Conservation (phyloP, 306 rosid genomes). For the Malus domestica region ASM211411v1 NC_041791.1:21134001-21134500, state of each 20-base stretch:
- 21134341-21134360: too few species aligned
- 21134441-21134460: background rate
- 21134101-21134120: background rate
- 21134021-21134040: slow-evolving; percentile 3
- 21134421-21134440: background rate
- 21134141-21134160: background rate
- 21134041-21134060: background rate
- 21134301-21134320: background rate
- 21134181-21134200: slow-evolving; percentile 73
- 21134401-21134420: background rate
- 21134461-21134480: background rate
- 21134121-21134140: background rate
- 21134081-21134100: background rate
- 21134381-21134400: too few species aligned
- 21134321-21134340: background rate
- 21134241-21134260: background rate
- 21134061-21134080: background rate
- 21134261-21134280: background rate
- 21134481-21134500: background rate
- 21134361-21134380: background rate
- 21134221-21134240: slow-evolving; percentile 79
- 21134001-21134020: slow-evolving; percentile 91
- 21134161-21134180: slow-evolving; percentile 68
- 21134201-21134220: slow-evolving; percentile 66
- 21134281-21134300: background rate